Evolutionary conservation across 1,284 basidiomycete genomes (phyloP), one percentile per base, ranked within the genome.

Genomic region (Cystobasidium pallidum): DNA sequence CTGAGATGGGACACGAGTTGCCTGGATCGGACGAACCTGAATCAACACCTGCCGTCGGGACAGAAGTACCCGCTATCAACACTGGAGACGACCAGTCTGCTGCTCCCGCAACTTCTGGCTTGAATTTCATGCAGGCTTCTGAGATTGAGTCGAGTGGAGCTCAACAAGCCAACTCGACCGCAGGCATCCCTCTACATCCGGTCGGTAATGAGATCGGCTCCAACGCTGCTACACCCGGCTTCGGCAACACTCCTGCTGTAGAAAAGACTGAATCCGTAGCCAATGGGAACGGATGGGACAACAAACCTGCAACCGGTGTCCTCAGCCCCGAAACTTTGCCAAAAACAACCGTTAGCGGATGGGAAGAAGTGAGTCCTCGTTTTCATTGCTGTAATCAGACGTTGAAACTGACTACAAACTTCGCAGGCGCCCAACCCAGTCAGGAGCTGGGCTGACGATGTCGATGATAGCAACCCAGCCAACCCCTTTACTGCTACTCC

Each of bases 1-100:
- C 70, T 26, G 74, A 74, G 26, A 55, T 70, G 15, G 77, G 80
- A 72, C 80, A 81, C 3, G 76, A 77, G 24, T 73, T 79, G 28
- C 77, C 81, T 2, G 81, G 80, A 52, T 75, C 75, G 70, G 73
- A 72, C 4, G 75, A 73, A 51, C 54, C 70, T 49, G 73, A 72
- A 7, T 62, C 75, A 66, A 66, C 74, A 41, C 72, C 75, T 64
- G 41, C 34, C 15, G 39, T 28, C 11, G 47, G 17, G 11, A 39
- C 51, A n/a, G 62, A 74, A 1, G 72, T 74, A 24, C 67, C 68
- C 1, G 21, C 19, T 34, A 21, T 21, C 43, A 66, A 49, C 19
- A 66, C 71, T 0, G 66, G 64, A 11, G 73, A 70, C 0, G 74
- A 72, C 4, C 45, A 68, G 0, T 28, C 55, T 17, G 71, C 66